These are phyloP conservation scores for Hypsizygus ulmarius DNA, from an alignment of 1,284 basidiomycete species.

Conservation along the genomic window DNA sequence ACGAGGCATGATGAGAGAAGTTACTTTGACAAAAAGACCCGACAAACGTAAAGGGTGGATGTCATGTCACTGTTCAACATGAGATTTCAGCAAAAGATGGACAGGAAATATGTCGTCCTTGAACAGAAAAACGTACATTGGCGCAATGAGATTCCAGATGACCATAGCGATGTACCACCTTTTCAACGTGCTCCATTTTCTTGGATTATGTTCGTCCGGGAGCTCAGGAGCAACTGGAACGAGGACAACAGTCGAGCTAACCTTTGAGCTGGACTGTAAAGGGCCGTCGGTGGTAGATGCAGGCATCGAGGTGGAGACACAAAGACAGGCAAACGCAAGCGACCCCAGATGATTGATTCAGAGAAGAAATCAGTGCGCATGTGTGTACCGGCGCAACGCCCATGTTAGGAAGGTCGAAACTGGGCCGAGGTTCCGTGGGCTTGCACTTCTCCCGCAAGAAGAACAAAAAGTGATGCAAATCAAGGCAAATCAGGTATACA, in stretches of 20 bases:
- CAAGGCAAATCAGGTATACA: no score
- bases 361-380: no score
- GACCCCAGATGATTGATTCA: no score
- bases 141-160: constrained; percentile 11
- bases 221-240: neutral
- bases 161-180: constrained; percentile 12
- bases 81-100: neutral
- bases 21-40: neutral
- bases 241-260: neutral
- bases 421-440: no score
- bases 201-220: constrained; percentile 2
- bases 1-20: neutral
- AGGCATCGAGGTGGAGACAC: no score
- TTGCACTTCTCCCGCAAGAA: no score
- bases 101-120: no score
- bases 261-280: neutral
- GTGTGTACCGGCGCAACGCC: no score
- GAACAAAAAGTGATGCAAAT: no score
- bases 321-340: no score
- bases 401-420: no score
- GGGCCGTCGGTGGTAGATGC: no score
- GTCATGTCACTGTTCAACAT: constrained; percentile 6
- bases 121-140: constrained; percentile 5
- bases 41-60: constrained; percentile 7
- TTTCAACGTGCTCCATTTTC: constrained; percentile 5